phyloP scores from a whole-genome alignment of 2,329 filamentous ascomycete species.

The Penicillium sp. region DNA sequence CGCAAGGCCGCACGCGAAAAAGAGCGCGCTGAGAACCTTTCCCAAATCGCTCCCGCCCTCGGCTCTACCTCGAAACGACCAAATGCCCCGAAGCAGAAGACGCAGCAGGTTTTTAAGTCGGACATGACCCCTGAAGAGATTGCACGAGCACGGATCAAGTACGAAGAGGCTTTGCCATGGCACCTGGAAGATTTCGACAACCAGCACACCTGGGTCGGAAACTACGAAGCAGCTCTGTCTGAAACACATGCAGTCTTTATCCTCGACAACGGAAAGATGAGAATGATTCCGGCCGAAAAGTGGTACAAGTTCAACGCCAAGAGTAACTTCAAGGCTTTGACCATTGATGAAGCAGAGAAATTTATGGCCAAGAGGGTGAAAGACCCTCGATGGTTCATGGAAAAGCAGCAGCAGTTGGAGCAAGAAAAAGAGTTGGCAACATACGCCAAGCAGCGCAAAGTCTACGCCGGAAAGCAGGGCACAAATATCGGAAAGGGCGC shows the following conservation, averaged over 20 bases:
- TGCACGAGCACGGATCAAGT: slow-evolving; percentile 64
- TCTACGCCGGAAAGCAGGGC: slow-evolving; percentile 47
- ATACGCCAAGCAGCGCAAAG: slow-evolving; percentile 48
- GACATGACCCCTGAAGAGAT: slow-evolving; percentile 72
- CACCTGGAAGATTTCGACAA: slow-evolving; percentile 95
- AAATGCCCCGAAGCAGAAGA: slow-evolving; percentile 69
- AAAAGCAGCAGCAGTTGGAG: slow-evolving; percentile 52
- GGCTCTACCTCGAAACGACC: slow-evolving; percentile 69
- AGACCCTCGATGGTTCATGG: slow-evolving; percentile 77
- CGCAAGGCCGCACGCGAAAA: slow-evolving; percentile 75
- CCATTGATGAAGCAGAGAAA: slow-evolving; percentile 80
- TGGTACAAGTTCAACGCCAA: slow-evolving; percentile 70
- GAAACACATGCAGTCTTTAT: slow-evolving; percentile 76
- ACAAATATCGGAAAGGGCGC: slow-evolving; percentile 43
- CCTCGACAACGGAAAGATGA: slow-evolving; percentile 68
- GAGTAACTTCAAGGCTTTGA: slow-evolving; percentile 68
- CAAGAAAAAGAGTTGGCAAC: slow-evolving; percentile 60
- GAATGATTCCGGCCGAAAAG: slow-evolving; percentile 89
- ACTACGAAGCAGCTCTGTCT: slow-evolving; percentile 84
- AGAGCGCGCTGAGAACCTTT: slow-evolving; percentile 80
- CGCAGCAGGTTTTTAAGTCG: slow-evolving; percentile 78
- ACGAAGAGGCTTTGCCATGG: slow-evolving; percentile 95
- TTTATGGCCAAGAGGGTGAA: slow-evolving; percentile 76
- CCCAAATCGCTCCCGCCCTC: slow-evolving; percentile 84
- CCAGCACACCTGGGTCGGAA: slow-evolving; percentile 90